Evolutionary conservation across 768 basidiomycete genomes (phyloP).

Genomic region (Rhizopogon sp.): DNA sequence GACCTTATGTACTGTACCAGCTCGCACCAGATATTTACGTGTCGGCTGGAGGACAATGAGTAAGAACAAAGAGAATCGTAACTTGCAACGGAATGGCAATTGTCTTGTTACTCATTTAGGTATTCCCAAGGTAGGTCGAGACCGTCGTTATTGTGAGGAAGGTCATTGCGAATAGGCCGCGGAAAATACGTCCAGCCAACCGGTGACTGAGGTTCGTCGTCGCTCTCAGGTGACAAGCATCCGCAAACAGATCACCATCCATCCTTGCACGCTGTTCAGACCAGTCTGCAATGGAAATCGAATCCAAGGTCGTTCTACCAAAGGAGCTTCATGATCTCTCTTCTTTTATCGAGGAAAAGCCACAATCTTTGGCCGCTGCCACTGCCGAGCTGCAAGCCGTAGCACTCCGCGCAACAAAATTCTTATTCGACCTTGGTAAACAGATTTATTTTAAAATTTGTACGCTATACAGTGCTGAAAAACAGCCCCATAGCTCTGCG

Average conservation of each 20-base stretch:
- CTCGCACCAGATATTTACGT: neutral
- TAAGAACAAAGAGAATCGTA: neutral
- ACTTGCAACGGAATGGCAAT: neutral
- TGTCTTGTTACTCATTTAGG: neutral
- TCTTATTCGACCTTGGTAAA: conserved; percentile 73
- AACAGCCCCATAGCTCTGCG: conserved; percentile 45
- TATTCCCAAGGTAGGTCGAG: neutral
- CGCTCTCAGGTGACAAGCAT: neutral
- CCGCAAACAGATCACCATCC: neutral
- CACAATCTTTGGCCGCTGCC: conserved; percentile 53
- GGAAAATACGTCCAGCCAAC: neutral
- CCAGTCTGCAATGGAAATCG: conserved; percentile 5
- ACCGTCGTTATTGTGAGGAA: neutral
- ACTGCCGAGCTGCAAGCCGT: conserved; percentile 48
- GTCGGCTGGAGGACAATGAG: neutral
- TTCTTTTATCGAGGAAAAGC: conserved; percentile 45
- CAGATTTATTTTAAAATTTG: conserved; percentile 4
- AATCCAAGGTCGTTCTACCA: conserved; percentile 22
- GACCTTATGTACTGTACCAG: neutral
- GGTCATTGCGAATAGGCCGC: neutral
- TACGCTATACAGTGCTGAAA: neutral
- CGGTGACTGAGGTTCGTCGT: too few relatives aligned
- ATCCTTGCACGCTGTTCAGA: neutral
- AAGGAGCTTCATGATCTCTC: conserved; percentile 47
- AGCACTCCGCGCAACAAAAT: conserved; percentile 66